A percentile compares a stretch with the other conserved stretches of the same genome.
These are phyloP conservation scores for Botrytis squamosa DNA, from an alignment of 2,329 filamentous ascomycete species.

Conservation along the genomic window DNA sequence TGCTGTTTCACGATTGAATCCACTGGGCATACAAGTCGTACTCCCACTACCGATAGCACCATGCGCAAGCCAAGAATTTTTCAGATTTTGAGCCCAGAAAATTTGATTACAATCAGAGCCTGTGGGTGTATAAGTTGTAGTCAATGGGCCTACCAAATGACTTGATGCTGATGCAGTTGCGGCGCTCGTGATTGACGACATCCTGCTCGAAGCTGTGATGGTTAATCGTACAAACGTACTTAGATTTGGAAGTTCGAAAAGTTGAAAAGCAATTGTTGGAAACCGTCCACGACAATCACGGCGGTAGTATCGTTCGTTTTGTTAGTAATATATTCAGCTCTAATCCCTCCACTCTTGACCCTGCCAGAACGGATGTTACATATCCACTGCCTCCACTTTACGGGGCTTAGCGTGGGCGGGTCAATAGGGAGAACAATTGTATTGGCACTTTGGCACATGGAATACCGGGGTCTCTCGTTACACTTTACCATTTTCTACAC, in stretches of 20 bases:
- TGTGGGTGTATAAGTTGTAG: constrained; percentile 11
- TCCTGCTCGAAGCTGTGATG: neutral
- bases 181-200: constrained; percentile 2
- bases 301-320: neutral
- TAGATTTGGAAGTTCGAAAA: neutral
- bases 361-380: neutral
- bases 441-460: constrained; percentile 7
- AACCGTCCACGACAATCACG: neutral
- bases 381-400: neutral
- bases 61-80: neutral
- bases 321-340: neutral
- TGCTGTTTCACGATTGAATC: constrained; percentile 9
- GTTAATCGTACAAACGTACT: neutral
- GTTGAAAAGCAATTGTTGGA: neutral
- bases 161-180: neutral
- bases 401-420: neutral
- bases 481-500: neutral
- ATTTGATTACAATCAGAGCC: constrained; percentile 5
- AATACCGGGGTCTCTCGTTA: neutral
- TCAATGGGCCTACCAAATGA: neutral
- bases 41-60: constrained; percentile 6
- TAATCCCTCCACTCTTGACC: constrained; percentile 8
- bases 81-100: constrained; percentile 10
- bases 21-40: constrained; percentile 13
- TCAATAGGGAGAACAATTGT: neutral